phyloP scores from a whole-genome alignment of 495 filamentous ascomycete species.

The Acidomyces sp. region DNA sequence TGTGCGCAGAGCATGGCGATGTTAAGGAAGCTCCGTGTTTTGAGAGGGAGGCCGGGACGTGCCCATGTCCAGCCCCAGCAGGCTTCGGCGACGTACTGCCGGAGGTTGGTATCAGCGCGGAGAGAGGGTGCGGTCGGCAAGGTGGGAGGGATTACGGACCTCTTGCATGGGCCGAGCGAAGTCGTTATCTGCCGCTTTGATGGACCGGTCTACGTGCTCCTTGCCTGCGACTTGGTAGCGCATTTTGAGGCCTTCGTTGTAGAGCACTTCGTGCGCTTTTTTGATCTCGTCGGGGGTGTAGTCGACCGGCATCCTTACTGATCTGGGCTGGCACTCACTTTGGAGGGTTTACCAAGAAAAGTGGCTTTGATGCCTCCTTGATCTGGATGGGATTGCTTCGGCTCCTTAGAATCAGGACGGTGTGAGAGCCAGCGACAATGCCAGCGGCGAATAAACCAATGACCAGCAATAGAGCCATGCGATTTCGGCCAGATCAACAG shows the following conservation, averaged over 20 bases:
- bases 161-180: slow-evolving; percentile 42
- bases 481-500: no score
- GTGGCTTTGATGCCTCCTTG: no score
- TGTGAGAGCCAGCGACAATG: no score
- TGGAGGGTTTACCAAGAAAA: no score
- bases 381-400: no score
- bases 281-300: slow-evolving; percentile 14
- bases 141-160: slow-evolving; percentile 22
- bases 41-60: slow-evolving; percentile 40
- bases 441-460: no score
- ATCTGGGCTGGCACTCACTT: no score
- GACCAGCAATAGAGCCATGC: no score
- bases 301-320: slow-evolving; percentile 9
- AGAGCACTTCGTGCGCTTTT: slow-evolving; percentile 37
- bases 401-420: no score
- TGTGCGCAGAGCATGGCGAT: slow-evolving; percentile 43
- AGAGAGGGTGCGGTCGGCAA: neutral
- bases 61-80: slow-evolving; percentile 45
- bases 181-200: slow-evolving; percentile 29
- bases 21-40: slow-evolving; percentile 42
- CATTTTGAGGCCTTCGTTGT: slow-evolving; percentile 41
- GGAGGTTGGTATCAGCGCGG: slow-evolving; percentile 4
- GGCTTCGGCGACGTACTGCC: slow-evolving; percentile 40
- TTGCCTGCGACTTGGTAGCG: slow-evolving; percentile 41
- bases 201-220: slow-evolving; percentile 36